Conservation (phyloP, 2,329 filamentous ascomycete species). For the Thermothelomyces thermophilus region DNA sequence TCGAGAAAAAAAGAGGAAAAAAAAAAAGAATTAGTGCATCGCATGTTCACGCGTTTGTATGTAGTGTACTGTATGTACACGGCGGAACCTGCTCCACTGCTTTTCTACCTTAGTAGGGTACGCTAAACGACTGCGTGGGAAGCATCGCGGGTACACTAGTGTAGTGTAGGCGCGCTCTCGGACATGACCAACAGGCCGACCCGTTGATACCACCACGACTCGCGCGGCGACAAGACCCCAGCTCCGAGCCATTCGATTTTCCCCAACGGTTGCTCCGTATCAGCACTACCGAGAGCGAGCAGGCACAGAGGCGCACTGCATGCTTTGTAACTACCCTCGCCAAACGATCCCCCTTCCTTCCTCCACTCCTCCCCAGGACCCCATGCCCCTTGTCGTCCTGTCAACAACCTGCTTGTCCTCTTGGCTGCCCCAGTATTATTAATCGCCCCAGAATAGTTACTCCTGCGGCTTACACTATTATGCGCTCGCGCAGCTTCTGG, state of each 20-base stretch:
- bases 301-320: slow-evolving; percentile 1
- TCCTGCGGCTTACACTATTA: slow-evolving; percentile 14
- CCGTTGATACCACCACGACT: slow-evolving; percentile 18
- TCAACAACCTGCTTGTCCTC: slow-evolving; percentile 1
- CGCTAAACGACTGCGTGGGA: neutral
- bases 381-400: neutral
- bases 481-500: slow-evolving; percentile 5
- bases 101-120: neutral
- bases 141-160: neutral
- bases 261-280: slow-evolving; percentile 4
- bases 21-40: neutral
- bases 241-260: slow-evolving; percentile 13
- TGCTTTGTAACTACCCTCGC: neutral
- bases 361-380: slow-evolving; percentile 1
- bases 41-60: neutral
- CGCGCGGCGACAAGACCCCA: slow-evolving; percentile 4
- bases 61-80: too few relatives aligned
- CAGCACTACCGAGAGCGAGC: slow-evolving; percentile 3
- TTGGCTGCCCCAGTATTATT: slow-evolving; percentile 19
- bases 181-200: slow-evolving; percentile 35
- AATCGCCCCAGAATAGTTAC: slow-evolving; percentile 16
- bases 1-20: neutral
- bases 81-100: slow-evolving; percentile 3
- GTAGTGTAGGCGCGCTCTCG: slow-evolving; percentile 28
- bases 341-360: neutral